phyloP scores from a whole-genome alignment of 441 rosid species.

The Codiaeum variegatum region DNA sequence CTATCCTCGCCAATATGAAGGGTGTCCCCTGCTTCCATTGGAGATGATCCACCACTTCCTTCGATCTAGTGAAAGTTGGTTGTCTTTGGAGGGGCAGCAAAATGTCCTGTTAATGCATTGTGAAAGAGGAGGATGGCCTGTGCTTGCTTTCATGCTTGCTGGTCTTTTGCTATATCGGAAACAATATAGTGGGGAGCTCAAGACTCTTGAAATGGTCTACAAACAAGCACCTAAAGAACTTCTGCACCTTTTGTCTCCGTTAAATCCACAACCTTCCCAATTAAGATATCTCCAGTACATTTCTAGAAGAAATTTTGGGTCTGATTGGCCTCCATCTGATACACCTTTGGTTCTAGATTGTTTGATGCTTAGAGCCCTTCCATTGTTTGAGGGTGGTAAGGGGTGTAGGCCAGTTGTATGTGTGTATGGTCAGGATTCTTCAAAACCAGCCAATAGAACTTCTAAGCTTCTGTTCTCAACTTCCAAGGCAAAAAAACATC shows the following conservation, averaged over 20 bases:
- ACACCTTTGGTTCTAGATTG: slow-evolving; percentile 80
- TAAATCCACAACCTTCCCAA: slow-evolving; percentile 93
- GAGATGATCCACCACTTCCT: slow-evolving; percentile 94
- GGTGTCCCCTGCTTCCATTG: slow-evolving; percentile 74
- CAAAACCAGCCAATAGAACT: slow-evolving; percentile 62
- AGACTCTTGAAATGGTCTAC: slow-evolving; percentile 94
- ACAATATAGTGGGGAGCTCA: slow-evolving; percentile 86
- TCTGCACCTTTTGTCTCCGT: slow-evolving; percentile 64
- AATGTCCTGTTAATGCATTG: slow-evolving; percentile 92
- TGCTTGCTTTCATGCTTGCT: slow-evolving; percentile 91
- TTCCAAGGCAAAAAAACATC: slow-evolving; percentile 52
- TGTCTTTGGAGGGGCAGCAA: slow-evolving; percentile 85
- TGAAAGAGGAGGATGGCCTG: slow-evolving; percentile 94
- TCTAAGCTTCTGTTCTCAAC: slow-evolving; percentile 79
- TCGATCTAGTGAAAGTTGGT: slow-evolving; percentile 86
- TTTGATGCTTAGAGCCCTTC: slow-evolving; percentile 73
- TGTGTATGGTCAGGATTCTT: slow-evolving; percentile 80
- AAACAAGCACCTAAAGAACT: slow-evolving; percentile 92
- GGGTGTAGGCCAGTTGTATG: slow-evolving; percentile 82
- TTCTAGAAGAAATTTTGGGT: slow-evolving; percentile 73
- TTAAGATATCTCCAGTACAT: slow-evolving; percentile 93
- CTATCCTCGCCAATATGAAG: slow-evolving; percentile 86
- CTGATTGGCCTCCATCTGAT: slow-evolving; percentile 93
- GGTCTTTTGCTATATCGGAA: slow-evolving; percentile 75
- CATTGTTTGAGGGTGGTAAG: slow-evolving; percentile 59